Evolutionary conservation across 148 eudicot genomes (phyloP), one percentile per base, ranked within the genome.

Genomic region (Chenopodium album): DNA sequence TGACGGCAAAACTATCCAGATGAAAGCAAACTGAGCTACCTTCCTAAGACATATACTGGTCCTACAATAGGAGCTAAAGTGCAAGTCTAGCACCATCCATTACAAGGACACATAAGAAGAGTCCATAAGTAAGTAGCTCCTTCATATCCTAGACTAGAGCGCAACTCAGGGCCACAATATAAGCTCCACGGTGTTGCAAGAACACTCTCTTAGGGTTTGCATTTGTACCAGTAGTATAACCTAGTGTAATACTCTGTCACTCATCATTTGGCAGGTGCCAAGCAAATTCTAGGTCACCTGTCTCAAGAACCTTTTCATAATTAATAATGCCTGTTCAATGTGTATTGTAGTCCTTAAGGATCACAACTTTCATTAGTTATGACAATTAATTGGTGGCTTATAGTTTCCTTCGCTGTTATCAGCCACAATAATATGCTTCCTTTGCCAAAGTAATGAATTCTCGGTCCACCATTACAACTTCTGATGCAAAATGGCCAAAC

Each of bases 201-300:
- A 93, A 95, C 37, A 95, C 97, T 34, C 99, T 98, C 88, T 95
- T 95, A 54, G 99, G 99, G 74, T 97, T 95, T 7, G 99, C 93
- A 17, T 98, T 95, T 34, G 99, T 95, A 14, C 99, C 99, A 75
- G 99, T 93, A 37, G 95, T 95, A 76, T 95, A 95, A 32, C 99
- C 99, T 80, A 95, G 78, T 20, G 98, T 79, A 31, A 93, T 93
- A 65, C 95, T 95, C 71, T 92, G 92, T 98, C 97, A 95, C 91
- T 95, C 99, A 83, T 95, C 99, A 48, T 89, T 85, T 65, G 99
- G 98, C 52, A 98, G 94, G 70, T 87, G 90, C 99, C 97, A 95
- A 37, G 87, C 87, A 84, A 85, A 95, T 1, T 89, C 86, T 4
- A 94, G 94, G 77, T 95, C 94, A 78, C 99, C 99, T 1, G 89